A percentile compares a stretch with the other conserved stretches of the same genome.
Conservation (phyloP, 1,284 basidiomycete genomes). For the Ganoderma leucocontextum region DNA sequence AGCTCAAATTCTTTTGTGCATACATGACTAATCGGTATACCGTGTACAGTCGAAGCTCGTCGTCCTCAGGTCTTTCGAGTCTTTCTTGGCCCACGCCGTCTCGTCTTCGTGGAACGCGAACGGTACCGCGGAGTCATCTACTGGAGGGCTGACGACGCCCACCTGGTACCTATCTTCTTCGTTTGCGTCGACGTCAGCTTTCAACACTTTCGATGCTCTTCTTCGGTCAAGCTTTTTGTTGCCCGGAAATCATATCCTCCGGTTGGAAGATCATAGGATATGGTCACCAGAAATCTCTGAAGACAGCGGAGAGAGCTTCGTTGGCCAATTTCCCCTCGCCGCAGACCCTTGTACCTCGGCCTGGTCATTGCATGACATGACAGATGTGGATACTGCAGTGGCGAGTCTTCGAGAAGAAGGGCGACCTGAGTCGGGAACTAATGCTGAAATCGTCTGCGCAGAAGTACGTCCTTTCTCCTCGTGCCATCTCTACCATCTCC, state of each 20-base stretch:
- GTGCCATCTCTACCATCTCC: neutral
- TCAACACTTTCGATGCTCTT: conserved; percentile 54
- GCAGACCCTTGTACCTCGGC: conserved; percentile 27
- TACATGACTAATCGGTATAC: neutral
- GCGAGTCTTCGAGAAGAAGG: conserved; percentile 13
- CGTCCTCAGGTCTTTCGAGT: conserved; percentile 40
- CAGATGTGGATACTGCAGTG: conserved; percentile 35
- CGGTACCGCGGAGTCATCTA: conserved; percentile 22
- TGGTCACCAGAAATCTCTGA: conserved; percentile 34
- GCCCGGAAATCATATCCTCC: neutral
- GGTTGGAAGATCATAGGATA: neutral
- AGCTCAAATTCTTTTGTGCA: conserved; percentile 8
- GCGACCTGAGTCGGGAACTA: conserved; percentile 20
- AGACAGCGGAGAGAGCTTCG: conserved; percentile 39
- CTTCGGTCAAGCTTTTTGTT: conserved; percentile 36
- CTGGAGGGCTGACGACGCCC: conserved; percentile 33
- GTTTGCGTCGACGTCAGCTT: conserved; percentile 58
- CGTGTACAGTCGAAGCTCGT: conserved; percentile 56
- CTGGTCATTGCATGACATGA: conserved; percentile 53
- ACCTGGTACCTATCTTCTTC: conserved; percentile 63
- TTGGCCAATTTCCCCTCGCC: conserved; percentile 34
- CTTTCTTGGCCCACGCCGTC: conserved; percentile 37
- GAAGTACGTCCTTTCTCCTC: conserved; percentile 25
- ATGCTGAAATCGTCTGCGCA: conserved; percentile 29
- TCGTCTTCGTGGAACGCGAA: conserved; percentile 13